phyloP scores from a whole-genome alignment of 208 protist species.

The Crithidia brevicula region DNA sequence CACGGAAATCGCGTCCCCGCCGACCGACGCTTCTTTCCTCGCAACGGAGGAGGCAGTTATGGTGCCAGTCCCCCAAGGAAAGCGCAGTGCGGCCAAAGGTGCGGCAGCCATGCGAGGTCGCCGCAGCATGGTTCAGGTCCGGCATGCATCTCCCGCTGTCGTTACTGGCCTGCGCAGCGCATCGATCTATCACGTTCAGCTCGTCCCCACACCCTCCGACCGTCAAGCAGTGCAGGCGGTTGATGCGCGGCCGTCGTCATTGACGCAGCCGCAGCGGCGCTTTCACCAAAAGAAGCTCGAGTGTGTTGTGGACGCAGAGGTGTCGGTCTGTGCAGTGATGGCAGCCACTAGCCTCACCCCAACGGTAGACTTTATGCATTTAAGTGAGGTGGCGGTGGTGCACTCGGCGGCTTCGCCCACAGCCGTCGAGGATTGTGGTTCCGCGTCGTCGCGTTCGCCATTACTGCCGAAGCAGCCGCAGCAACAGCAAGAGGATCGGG shows the following conservation, averaged over 20 bases:
- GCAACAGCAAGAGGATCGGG: not conserved
- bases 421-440: too few species aligned
- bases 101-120: not conserved
- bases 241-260: not conserved
- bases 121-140: not conserved
- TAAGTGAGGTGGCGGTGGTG: not conserved
- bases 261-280: not conserved
- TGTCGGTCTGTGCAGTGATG: slow-evolving; percentile 4
- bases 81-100: too few species aligned
- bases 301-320: slow-evolving; percentile 13
- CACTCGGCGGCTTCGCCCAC: not conserved
- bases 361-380: not conserved
- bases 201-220: slow-evolving; percentile 1
- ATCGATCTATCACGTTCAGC: slow-evolving; percentile 24
- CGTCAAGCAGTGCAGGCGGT: not conserved
- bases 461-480: too few species aligned
- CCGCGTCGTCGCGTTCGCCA: too few species aligned
- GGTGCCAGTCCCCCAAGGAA: not conserved
- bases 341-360: slow-evolving; percentile 17
- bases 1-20: slow-evolving; percentile 15
- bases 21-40: not conserved
- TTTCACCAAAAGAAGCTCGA: slow-evolving; percentile 12
- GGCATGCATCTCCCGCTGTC: not conserved
- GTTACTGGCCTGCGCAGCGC: slow-evolving; percentile 14
- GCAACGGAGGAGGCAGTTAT: not conserved